Conservation (phyloP, 805 yeast genomes). For the Lachancea quebecensis region DNA sequence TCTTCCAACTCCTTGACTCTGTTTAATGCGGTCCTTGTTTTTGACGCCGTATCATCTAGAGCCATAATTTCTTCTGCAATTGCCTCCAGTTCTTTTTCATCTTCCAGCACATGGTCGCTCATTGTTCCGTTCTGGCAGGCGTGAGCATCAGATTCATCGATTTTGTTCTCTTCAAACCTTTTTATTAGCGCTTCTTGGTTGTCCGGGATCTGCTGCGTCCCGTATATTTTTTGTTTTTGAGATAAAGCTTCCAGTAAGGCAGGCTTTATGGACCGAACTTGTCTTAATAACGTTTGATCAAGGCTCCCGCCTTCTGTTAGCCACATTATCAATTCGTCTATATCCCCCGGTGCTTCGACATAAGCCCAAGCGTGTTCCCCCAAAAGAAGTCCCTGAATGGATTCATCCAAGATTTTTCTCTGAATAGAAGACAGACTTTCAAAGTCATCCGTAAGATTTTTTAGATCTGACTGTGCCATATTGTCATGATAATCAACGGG, state of each 20-base stretch:
- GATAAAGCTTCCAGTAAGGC: slow-evolving; percentile 31
- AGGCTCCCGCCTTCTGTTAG: slow-evolving; percentile 68
- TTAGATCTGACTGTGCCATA: neutral
- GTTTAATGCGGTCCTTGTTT: slow-evolving; percentile 21
- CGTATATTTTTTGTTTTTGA: neutral
- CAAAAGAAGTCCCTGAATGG: slow-evolving; percentile 46
- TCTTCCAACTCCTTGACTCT: slow-evolving; percentile 25
- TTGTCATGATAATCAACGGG: too few species aligned
- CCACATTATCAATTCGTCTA: slow-evolving; percentile 55
- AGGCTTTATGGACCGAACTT: slow-evolving; percentile 46
- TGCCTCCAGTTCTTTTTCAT: slow-evolving; percentile 24
- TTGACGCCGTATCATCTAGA: slow-evolving; percentile 29
- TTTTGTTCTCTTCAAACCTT: slow-evolving; percentile 34
- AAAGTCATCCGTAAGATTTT: neutral
- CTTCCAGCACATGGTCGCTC: neutral
- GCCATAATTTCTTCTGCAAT: slow-evolving; percentile 35
- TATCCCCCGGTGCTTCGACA: slow-evolving; percentile 53
- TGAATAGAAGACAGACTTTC: slow-evolving; percentile 31
- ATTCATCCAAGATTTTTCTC: slow-evolving; percentile 63
- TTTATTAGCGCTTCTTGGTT: slow-evolving; percentile 38
- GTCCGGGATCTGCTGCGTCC: slow-evolving; percentile 12
- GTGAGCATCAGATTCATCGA: slow-evolving; percentile 30
- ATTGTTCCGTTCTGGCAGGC: slow-evolving; percentile 6
- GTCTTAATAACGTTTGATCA: slow-evolving; percentile 61
- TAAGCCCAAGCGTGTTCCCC: slow-evolving; percentile 58